Base-by-base conservation (phyloP, 257 asterid genomes). In the Primulina tabacum region DNA sequence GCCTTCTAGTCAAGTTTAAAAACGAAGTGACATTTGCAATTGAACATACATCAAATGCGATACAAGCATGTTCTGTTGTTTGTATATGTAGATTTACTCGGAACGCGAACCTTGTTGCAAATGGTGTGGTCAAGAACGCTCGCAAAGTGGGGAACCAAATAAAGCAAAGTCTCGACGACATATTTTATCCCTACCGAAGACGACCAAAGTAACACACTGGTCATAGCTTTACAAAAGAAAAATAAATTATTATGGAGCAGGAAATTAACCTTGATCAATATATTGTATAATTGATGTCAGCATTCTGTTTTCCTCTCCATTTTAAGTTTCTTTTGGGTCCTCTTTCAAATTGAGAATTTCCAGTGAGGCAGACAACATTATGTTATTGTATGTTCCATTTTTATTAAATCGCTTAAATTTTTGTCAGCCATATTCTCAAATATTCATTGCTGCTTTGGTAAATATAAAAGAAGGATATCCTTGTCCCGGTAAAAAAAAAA, bases 41-140 rank as follows among this genome's bases (percentile, higher is more conserved):
- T 64, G 6, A 8, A 26, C 33, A 4, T 64, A 20, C 20, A 61
- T 28, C 65, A 8, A 16, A 61, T 61, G 65, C 4, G 1, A 12
- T 61, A 1, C 6, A 16, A 1, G 8, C 8, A 50, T 50, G 21
- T 50, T 50, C 57, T 50, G 21, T 33, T 71, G 18, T 69, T 56
- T n/a, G 33, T 70, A 34, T 60, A 37, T 50, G 57, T 85, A 89
- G 96, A 83, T 87, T 91, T 53, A 52, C 77, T 37, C 84, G 96
- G 74, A 91, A 86, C 34, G 96, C 97, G 5, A 88, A 75, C 73
- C 79, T 91, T 78, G 95, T 91, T 8, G 97, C 96, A 6, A 89
- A 60, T 65, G 95, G 96, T 57, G 97, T 91, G 43, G 92, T 71
- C 61, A 91, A 89, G 87, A 87, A 91, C 80, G 24, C 77, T 70